phyloP scores from a whole-genome alignment of 2,329 filamentous ascomycete species.

The Thelonectria discophora region DNA sequence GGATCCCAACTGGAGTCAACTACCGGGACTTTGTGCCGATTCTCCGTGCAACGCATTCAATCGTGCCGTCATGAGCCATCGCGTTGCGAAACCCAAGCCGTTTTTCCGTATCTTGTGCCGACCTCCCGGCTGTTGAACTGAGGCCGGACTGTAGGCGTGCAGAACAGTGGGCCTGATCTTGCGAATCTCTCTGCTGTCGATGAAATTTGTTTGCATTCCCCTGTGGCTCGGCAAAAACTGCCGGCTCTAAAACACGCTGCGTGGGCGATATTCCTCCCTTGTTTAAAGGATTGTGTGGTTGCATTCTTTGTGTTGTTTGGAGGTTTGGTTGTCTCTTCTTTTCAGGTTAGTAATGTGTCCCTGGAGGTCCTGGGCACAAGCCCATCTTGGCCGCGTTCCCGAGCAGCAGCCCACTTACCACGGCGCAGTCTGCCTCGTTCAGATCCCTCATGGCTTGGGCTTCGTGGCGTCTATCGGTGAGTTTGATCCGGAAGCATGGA shows the following conservation, averaged over 20 bases:
- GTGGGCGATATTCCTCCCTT: background rate
- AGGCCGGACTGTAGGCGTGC: conserved; percentile 9
- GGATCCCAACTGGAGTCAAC: background rate
- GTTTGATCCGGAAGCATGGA: no score
- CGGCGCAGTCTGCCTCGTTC: no score
- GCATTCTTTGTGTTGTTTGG: background rate
- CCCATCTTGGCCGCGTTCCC: background rate
- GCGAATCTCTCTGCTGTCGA: background rate
- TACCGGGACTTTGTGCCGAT: conserved; percentile 4
- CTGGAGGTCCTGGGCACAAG: background rate
- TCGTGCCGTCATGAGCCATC: conserved; percentile 2
- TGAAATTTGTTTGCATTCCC: conserved; percentile 21
- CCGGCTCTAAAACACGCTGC: background rate
- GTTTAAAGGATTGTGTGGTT: background rate
- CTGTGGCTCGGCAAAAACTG: conserved; percentile 16
- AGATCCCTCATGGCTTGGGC: no score
- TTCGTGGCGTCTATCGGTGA: no score
- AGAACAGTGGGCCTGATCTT: conserved; percentile 12
- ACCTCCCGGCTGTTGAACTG: conserved; percentile 8
- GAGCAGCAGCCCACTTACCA: no score
- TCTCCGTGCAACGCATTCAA: conserved; percentile 9
- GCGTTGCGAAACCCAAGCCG: background rate
- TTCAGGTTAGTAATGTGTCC: background rate
- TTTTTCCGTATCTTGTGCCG: conserved; percentile 11
- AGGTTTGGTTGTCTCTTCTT: background rate